Evolutionary conservation across 2,329 filamentous ascomycete species (phyloP).

Genomic region (Penicillium sp.): DNA sequence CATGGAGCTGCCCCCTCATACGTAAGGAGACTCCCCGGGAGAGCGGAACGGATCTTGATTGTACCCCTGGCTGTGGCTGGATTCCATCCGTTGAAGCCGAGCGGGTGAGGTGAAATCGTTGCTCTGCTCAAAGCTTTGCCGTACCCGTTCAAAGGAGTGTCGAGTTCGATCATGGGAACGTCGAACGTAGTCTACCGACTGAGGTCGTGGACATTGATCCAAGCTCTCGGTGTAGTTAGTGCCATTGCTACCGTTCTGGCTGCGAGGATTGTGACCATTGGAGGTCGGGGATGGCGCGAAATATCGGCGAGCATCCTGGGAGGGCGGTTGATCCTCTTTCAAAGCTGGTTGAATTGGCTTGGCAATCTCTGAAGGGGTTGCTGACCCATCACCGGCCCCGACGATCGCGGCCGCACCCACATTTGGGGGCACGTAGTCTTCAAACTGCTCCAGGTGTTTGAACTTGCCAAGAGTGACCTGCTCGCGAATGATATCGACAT

Average conservation of each 20-base stretch:
- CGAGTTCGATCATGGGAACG: slow-evolving; percentile 86
- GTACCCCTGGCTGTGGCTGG: slow-evolving; percentile 48
- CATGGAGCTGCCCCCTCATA: slow-evolving; percentile 25
- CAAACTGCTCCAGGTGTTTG: slow-evolving; percentile 65
- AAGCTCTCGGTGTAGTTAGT: slow-evolving; percentile 75
- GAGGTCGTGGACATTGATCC: slow-evolving; percentile 55
- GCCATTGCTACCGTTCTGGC: slow-evolving; percentile 90
- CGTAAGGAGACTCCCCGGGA: slow-evolving; percentile 35
- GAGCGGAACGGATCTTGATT: slow-evolving; percentile 37
- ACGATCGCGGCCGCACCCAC: slow-evolving; percentile 38
- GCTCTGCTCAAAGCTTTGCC: slow-evolving; percentile 82
- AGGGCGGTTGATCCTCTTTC: slow-evolving; percentile 65
- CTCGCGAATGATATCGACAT: slow-evolving; percentile 94
- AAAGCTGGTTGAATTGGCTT: slow-evolving; percentile 58
- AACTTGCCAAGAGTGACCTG: slow-evolving; percentile 84
- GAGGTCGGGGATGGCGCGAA: slow-evolving; percentile 87
- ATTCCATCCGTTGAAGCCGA: slow-evolving; percentile 80
- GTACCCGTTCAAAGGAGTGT: slow-evolving; percentile 80
- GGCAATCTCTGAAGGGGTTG: slow-evolving; percentile 41
- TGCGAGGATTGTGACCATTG: slow-evolving; percentile 76
- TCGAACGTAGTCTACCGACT: slow-evolving; percentile 59
- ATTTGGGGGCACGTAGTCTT: slow-evolving; percentile 54
- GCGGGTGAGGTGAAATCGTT: slow-evolving; percentile 91
- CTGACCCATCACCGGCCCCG: slow-evolving; percentile 44
- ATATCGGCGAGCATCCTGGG: slow-evolving; percentile 88